Evolutionary conservation across 2,329 filamentous ascomycete genomes (phyloP).

Genomic region (Fusarium algeriense): DNA sequence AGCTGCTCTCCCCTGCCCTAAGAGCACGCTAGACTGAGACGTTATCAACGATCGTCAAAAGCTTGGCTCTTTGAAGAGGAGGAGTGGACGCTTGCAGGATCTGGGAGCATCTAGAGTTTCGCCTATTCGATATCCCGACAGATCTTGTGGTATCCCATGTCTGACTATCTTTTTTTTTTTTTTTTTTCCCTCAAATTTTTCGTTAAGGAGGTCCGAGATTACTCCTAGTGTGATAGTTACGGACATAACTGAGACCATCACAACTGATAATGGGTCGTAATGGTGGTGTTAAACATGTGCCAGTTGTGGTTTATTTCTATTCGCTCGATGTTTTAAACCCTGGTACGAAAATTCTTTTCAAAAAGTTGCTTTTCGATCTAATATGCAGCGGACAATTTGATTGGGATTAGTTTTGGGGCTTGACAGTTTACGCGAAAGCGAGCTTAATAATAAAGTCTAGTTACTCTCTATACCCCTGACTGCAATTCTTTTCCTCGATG

Average conservation of each 20-base stretch:
- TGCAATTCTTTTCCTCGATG: background rate
- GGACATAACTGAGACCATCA: slow-evolving; percentile 14
- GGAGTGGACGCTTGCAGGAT: slow-evolving; percentile 40
- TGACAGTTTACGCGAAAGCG: slow-evolving; percentile 12
- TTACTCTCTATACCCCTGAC: background rate
- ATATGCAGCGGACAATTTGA: slow-evolving; percentile 10
- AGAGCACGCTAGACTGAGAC: slow-evolving; percentile 15
- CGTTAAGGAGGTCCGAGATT: slow-evolving; percentile 18
- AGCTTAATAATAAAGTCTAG: slow-evolving; percentile 4
- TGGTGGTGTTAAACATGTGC: slow-evolving; percentile 5
- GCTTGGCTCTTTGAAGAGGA: slow-evolving; percentile 6
- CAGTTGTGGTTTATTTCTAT: slow-evolving; percentile 7
- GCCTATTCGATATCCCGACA: slow-evolving; percentile 33
- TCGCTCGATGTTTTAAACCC: slow-evolving; percentile 15
- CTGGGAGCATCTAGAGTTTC: slow-evolving; percentile 31
- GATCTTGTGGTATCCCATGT: slow-evolving; percentile 26
- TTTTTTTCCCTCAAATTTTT: background rate
- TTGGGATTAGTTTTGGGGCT: slow-evolving; percentile 2
- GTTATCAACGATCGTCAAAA: slow-evolving; percentile 27
- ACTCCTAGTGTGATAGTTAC: slow-evolving; percentile 20
- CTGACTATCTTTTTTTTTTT: background rate
- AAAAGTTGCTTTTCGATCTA: slow-evolving; percentile 1
- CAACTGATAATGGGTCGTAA: slow-evolving; percentile 1
- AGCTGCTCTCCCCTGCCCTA: slow-evolving; percentile 8
- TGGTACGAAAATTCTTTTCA: slow-evolving; percentile 24